Evolutionary conservation across 1,284 basidiomycete genomes (phyloP).

Genomic region (Ceratobasidium sp.): DNA sequence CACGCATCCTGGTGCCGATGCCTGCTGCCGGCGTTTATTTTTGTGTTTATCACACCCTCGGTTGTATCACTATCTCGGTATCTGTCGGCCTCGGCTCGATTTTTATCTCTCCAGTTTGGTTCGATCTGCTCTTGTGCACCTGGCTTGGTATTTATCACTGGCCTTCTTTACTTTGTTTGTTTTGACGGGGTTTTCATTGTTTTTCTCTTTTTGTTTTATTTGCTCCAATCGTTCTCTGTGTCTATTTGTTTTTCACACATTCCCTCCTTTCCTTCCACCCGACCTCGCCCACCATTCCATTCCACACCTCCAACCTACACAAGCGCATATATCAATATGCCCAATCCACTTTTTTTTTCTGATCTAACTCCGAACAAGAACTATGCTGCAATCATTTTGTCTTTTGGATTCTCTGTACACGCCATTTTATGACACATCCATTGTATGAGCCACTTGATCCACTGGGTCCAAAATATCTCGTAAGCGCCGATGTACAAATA

Average conservation of each 20-base stretch:
- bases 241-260: slow-evolving; percentile 8
- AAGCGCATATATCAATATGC: slow-evolving; percentile 18
- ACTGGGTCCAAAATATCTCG: neutral
- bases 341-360: neutral
- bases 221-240: slow-evolving; percentile 25
- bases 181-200: slow-evolving; percentile 12
- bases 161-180: slow-evolving; percentile 12
- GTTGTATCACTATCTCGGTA: slow-evolving; percentile 33
- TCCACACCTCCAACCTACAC: neutral
- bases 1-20: slow-evolving; percentile 23
- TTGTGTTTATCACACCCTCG: slow-evolving; percentile 17
- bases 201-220: slow-evolving; percentile 12
- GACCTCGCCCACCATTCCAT: neutral
- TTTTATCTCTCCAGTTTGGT: slow-evolving; percentile 27
- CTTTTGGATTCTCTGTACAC: neutral
- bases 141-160: slow-evolving; percentile 22
- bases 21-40: slow-evolving; percentile 23
- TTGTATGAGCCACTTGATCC: neutral
- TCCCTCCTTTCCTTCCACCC: neutral
- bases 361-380: neutral
- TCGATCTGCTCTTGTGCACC: slow-evolving; percentile 11
- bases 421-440: slow-evolving; percentile 13
- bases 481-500: slow-evolving; percentile 20
- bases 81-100: slow-evolving; percentile 11
- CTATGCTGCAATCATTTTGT: neutral